Evolutionary conservation across 2,329 filamentous ascomycete genomes (phyloP), one percentile per base, ranked within the genome.

Genomic region (Calonectria fujianensis): DNA sequence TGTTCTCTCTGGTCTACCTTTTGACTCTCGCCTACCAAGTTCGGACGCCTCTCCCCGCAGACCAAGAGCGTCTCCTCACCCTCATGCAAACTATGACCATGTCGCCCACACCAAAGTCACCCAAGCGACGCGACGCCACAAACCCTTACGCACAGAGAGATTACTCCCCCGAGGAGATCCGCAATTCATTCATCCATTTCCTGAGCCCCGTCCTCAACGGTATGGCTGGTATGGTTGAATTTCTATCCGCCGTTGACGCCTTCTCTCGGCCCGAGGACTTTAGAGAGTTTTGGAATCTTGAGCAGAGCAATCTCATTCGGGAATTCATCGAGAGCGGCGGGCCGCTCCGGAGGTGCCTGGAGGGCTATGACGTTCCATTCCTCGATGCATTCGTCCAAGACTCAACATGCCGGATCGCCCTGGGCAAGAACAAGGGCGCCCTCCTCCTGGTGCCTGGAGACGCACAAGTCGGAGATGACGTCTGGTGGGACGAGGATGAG

Each of bases 71-170:
- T n/a, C 83, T 85, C 68, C 74, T 81, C 54, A 83, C 82, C n/a
- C 82, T 85, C 72, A 75, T 85, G 72, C 78, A 83, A 69, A 84
- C 83, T 11, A 80, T 84, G 78, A 84, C 83, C 18, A 80, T 84
- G 78, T 75, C 82, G 41, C 78, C 80, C n/a, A 73, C 76, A 32
- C 66, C 79, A 14, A 76, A 57, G 29, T 64, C 74, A 69, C 72
- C 72, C 29, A 41, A 61, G 32, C 70, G 74, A 13, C 51, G 29
- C 9, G 27, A 41, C 35, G 57, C 69, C 31, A 48, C 65, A 20
- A 63, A 18, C 52, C n/a, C 69, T 18, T 2, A 32, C 39, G 31
- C 52, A 45, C 70, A 74, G 14, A 61, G 31, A 64, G 66, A 50
- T 13, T 80, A 81, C 76, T 76, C 77, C 3, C 78, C 81, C 37